Percentiles rank a stretch among this genome's conserved stretches.
Conservation (phyloP, 768 basidiomycete genomes). For the Dacryopinax spathularia region DNA sequence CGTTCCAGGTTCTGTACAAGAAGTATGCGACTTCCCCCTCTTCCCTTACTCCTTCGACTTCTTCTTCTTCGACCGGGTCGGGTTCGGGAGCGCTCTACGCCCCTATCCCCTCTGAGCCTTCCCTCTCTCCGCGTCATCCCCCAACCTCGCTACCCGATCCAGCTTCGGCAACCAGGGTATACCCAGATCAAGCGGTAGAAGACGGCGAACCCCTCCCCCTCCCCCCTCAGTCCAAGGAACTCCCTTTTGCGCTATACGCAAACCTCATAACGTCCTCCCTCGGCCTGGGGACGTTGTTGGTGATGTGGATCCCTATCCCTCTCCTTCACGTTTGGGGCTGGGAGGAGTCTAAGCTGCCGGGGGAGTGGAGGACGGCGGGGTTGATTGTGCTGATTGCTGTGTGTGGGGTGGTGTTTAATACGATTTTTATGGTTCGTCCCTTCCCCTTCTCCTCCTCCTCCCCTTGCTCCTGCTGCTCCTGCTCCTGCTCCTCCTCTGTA, state of each 20-base stretch:
- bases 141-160: background rate
- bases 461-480: no score
- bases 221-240: conserved; percentile 13
- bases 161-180: no score
- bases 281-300: conserved; percentile 57
- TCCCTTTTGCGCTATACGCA: conserved; percentile 73
- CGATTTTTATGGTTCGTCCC: conserved; percentile 64
- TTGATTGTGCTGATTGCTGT: conserved; percentile 55
- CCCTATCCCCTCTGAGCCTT: no score
- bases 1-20: conserved; percentile 81
- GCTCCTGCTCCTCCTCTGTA: no score
- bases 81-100: conserved; percentile 36
- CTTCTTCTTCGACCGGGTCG: background rate
- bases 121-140: conserved; percentile 15
- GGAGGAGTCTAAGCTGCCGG: conserved; percentile 55
- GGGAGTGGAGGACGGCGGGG: conserved; percentile 30
- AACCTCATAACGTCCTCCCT: conserved; percentile 68
- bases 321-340: conserved; percentile 50
- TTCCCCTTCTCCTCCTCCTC: background rate
- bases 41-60: background rate
- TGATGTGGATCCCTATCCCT: conserved; percentile 69
- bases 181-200: background rate
- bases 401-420: conserved; percentile 66
- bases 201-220: background rate
- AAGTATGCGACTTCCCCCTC: conserved; percentile 39